A percentile compares a stretch with the other conserved stretches of the same genome.
Evolutionary conservation across 164 flowering plant genomes (phyloP).

Genomic region (Vitis rupestris): DNA sequence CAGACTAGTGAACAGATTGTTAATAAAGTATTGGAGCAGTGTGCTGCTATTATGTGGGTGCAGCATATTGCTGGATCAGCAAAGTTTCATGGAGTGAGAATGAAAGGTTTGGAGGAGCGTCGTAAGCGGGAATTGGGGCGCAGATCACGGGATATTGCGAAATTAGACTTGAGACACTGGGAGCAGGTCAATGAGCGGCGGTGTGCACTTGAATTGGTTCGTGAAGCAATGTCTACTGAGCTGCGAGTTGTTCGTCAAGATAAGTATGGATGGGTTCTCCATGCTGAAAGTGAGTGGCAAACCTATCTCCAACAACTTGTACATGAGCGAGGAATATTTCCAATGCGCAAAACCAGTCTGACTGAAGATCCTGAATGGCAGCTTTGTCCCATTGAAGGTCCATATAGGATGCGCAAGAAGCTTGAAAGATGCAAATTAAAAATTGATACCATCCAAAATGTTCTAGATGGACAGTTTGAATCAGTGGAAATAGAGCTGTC

Average conservation of each 20-base stretch:
- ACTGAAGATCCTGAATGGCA: slow-evolving; percentile 85
- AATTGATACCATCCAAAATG: slow-evolving; percentile 72
- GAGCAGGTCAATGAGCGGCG: slow-evolving; percentile 91
- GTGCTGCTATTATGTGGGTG: slow-evolving; percentile 95
- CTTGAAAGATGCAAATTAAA: slow-evolving; percentile 78
- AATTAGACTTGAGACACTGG: slow-evolving; percentile 69
- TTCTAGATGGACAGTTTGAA: slow-evolving; percentile 53
- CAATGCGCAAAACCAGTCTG: slow-evolving; percentile 41
- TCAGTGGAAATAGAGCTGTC: slow-evolving; percentile 41
- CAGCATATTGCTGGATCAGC: slow-evolving; percentile 88
- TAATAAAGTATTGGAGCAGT: slow-evolving; percentile 82
- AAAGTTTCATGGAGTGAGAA: slow-evolving; percentile 92
- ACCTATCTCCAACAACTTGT: slow-evolving; percentile 93
- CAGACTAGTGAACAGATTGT: slow-evolving; percentile 65
- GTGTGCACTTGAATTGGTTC: slow-evolving; percentile 84
- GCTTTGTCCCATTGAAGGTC: slow-evolving; percentile 99
- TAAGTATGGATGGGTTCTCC: slow-evolving; percentile 99
- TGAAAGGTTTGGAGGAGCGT: slow-evolving; percentile 92
- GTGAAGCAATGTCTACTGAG: slow-evolving; percentile 94
- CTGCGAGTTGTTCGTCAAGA: slow-evolving; percentile 94
- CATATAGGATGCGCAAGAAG: slow-evolving; percentile 97
- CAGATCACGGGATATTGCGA: slow-evolving; percentile 65
- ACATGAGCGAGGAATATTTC: slow-evolving; percentile 93
- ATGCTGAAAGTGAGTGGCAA: slow-evolving; percentile 99
- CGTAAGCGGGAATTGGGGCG: slow-evolving; percentile 83